phyloP scores from a whole-genome alignment of 1,139 yeast genomes.

The Suhomyces chickasaworum region DNA sequence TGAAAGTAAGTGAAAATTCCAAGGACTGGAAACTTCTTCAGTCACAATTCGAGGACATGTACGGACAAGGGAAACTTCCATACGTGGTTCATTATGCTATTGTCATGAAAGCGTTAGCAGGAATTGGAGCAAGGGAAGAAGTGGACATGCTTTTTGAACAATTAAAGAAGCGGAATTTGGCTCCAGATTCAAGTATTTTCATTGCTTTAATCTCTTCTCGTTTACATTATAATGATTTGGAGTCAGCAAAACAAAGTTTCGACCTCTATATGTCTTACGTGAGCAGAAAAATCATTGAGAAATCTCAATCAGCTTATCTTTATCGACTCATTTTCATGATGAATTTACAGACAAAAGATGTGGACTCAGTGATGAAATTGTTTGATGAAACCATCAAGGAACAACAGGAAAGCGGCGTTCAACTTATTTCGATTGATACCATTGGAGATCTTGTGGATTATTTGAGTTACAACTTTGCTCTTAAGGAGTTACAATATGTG shows the following conservation, averaged over 20 bases:
- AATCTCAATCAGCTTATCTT: conserved; percentile 37
- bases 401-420: conserved; percentile 19
- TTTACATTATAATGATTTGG: conserved; percentile 46
- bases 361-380: conserved; percentile 41
- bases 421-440: conserved; percentile 23
- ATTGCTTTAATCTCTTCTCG: conserved; percentile 52
- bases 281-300: conserved; percentile 21
- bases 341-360: conserved; percentile 39
- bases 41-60: conserved; percentile 60
- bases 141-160: conserved; percentile 56
- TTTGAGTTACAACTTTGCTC: conserved; percentile 27
- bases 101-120: conserved; percentile 64
- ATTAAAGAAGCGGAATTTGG: conserved; percentile 45
- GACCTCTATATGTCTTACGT: conserved; percentile 21
- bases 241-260: conserved; percentile 36
- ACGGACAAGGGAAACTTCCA: conserved; percentile 59
- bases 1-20: conserved; percentile 51
- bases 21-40: conserved; percentile 64
- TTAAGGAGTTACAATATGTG: conserved; percentile 27
- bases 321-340: conserved; percentile 45
- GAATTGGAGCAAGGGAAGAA: conserved; percentile 55
- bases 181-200: conserved; percentile 51
- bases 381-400: conserved; percentile 35
- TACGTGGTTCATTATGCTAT: conserved; percentile 60
- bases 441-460: conserved; percentile 23